Base-by-base conservation (phyloP, 257 asterid genomes). In the Linaria vulgaris region DNA sequence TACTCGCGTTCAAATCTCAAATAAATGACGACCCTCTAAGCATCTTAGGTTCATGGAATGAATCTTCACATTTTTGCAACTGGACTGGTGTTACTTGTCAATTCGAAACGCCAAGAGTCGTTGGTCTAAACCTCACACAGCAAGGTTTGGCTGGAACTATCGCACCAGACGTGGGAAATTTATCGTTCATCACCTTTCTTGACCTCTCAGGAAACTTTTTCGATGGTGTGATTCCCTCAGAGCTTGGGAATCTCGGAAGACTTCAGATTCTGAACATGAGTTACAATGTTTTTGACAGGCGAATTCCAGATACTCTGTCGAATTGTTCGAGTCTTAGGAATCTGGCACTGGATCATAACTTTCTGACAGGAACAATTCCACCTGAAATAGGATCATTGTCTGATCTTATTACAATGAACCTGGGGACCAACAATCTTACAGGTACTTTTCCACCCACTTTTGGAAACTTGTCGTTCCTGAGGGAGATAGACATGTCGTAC, bases 1-100 rank as follows among this genome's bases (percentile, higher is more conserved):
- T 84, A 63, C 79, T 81, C 24, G 73, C 76, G 11, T n/a, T n/a
- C 74, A 81, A 79, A 67, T 74, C 79, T 20, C 57, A 49, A 60
- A 70, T 84, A 68, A 71, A 34, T n/a, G 76, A 73, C 20, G 88
- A 84, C 60, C 91, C 84, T 14, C 66, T 31, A 12, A 74, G 74
- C 4, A 39, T 57, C 34, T 20, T 57, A 20, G 8, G 27, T 48
- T 37, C 48, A 6, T 57, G 63, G 63, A 57, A 37, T 21, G 63
- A 34, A 10, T 57, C 63, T 37, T 57, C 48, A 10, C 30, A 57
- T 57, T 57, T 31, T 48, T 77, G 84, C 76, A 52, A 56, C 43
- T 82, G 91, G 91, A 70, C 55, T 45, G 88, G 88, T 21, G 79
- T 81, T 25, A 31, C 25, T 23, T 81, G 86, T 57, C 73, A 73